These are phyloP conservation scores for Eutrema yunnanense DNA, from an alignment of 345 rosid genomes.

Conservation along the genomic window DNA sequence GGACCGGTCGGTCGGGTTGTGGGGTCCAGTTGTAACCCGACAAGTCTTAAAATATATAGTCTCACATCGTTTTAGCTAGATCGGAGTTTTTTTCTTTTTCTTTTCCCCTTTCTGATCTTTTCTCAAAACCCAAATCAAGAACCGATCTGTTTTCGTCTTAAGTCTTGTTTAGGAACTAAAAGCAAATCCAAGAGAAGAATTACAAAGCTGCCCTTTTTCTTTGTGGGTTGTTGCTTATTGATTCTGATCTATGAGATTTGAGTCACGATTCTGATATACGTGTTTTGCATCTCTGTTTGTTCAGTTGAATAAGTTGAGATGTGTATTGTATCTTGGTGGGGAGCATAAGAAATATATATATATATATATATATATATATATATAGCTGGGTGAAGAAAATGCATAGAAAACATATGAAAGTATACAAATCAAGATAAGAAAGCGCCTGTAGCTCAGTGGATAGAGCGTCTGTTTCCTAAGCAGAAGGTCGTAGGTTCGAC, in stretches of 20 bases:
- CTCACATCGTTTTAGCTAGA: not conserved
- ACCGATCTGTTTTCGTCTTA: not conserved
- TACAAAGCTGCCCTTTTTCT: not conserved
- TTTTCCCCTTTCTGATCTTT: not conserved
- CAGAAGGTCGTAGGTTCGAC: constrained; percentile 95
- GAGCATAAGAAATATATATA: not conserved
- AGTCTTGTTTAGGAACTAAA: not conserved
- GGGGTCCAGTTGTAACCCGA: no score
- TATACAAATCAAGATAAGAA: no score
- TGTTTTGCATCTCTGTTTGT: not conserved
- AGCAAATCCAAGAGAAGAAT: not conserved
- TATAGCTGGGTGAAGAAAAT: not conserved
- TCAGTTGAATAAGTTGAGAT: not conserved
- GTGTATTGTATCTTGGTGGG: not conserved
- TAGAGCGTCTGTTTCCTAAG: constrained; percentile 99
- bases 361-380: not conserved
- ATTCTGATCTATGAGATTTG: constrained; percentile 1
- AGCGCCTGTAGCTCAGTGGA: constrained; percentile 99
- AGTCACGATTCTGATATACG: not conserved
- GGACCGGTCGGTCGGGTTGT: no score
- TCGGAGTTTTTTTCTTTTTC: not conserved
- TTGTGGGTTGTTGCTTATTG: not conserved
- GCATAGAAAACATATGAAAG: not conserved
- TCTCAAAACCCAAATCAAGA: not conserved
- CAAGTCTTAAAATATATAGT: no score